Evolutionary conservation across 2,329 filamentous ascomycete species (phyloP).

Genomic region (Claviceps arundinis): DNA sequence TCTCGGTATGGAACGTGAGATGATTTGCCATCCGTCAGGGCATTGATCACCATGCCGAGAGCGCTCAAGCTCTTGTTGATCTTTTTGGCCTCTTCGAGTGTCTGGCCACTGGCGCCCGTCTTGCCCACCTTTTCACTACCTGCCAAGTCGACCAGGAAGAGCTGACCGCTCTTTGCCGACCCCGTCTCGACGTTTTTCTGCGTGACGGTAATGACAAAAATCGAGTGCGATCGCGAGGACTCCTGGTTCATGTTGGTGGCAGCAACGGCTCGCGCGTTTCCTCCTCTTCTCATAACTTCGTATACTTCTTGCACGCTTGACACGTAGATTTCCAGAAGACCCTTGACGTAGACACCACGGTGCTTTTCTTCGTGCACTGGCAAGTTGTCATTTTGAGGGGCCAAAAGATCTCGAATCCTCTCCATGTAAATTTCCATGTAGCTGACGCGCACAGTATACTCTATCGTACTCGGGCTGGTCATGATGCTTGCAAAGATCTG

Average conservation of each 20-base stretch:
- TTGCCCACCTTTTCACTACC: constrained; percentile 98
- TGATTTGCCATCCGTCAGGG: constrained; percentile 92
- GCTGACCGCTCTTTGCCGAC: constrained; percentile 87
- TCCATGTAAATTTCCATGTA: constrained; percentile 99
- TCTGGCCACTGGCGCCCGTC: constrained; percentile 94
- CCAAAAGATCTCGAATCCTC: constrained; percentile 82
- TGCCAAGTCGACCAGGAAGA: constrained; percentile 95
- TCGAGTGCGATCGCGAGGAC: constrained; percentile 94
- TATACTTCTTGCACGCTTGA: constrained; percentile 93
- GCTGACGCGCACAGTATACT: constrained; percentile 96
- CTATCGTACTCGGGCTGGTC: constrained; percentile 81
- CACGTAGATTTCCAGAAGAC: constrained; percentile 86
- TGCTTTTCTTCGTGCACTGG: constrained; percentile 98
- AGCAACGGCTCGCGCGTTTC: constrained; percentile 77
- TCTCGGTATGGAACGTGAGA: constrained; percentile 94
- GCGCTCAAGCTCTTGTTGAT: constrained; percentile 99
- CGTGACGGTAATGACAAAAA: constrained; percentile 91
- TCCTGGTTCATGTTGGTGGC: constrained; percentile 99
- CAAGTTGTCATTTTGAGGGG: constrained; percentile 88
- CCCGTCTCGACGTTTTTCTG: constrained; percentile 97
- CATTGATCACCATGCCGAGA: constrained; percentile 97
- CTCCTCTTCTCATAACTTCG: constrained; percentile 89
- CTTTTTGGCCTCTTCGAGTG: constrained; percentile 96
- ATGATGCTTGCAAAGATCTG: constrained; percentile 96
- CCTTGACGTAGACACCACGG: constrained; percentile 91